Evolutionary conservation across 208 protist species (phyloP), one percentile per base, ranked within the genome.

Genomic region (Leishmania mexicana): DNA sequence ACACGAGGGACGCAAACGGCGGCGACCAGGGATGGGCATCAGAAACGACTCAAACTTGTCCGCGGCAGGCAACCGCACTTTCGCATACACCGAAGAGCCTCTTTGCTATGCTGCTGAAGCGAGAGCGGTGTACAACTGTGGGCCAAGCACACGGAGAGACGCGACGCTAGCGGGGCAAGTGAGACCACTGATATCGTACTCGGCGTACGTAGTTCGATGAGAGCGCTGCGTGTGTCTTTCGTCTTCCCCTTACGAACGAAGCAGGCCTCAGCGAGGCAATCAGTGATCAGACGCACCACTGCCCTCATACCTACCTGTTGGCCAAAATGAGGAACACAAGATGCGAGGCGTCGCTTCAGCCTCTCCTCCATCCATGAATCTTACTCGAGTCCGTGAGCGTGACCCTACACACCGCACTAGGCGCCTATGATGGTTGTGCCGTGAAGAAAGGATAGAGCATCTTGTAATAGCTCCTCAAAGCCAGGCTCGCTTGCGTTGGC

Each of bases 381-480:
- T 83, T n/a, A 58, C 54, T 62, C 71, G 54, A 28, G 54, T 19
- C 11, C 53, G 19, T 77, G 38, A 15, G 62, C 57, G 42, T 74
- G 8, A 38, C 70, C 45, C 17, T 38, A 13, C 15, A 24, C 35
- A 28, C 6, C 5, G n/a, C 21, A 8, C 60, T 80, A 86, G 54
- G 75, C 65, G 24, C 74, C 74, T 47, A 90, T 78, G 74, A 90
- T 80, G 53, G 76, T 79, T 2, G 86, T 85, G 45, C 87, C 87
- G 51, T 83, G 79, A 49, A 91, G 53, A 24, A 79, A 85, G 1
- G 81, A 88, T 13, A 91, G 71, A 7, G 79, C 58, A 57, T 93
- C 88, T 68, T 91, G 85, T 45, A 93, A 73, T 19, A 80, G 58
- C 35, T 83, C 84, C 75, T 89, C 85, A 35, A 93, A 90, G 24